Evolutionary conservation across 2,329 filamentous ascomycete genomes (phyloP), one percentile per base, ranked within the genome.

Genomic region (Helotiales sp.): DNA sequence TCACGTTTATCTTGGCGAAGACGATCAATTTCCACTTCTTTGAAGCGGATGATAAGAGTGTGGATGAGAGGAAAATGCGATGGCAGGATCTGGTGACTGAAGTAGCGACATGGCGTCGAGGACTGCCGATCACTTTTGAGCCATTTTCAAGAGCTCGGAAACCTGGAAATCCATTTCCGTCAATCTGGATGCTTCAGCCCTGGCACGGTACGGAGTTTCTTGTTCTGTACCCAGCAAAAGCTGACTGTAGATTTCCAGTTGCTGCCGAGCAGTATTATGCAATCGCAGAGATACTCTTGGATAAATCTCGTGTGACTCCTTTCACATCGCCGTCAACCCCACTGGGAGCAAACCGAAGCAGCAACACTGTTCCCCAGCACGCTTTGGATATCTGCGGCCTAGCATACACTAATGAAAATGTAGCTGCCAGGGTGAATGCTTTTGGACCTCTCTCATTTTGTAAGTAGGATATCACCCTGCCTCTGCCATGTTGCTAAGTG

Each of bases 371-470:
- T 1, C 63, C 77, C 1, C 71, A 76, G 10, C 51, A 72, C 13
- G 75, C 76, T 0, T 61, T 72, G 0, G 69, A 75, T 2, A 69
- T 80, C 2, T 79, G 76, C 53, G 76, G 76, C 1, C 69, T 79
- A 12, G 74, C 77, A 0, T 77, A 79, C 47, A 77, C 77, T 0
- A 69, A 74, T n/a, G 73, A 74, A 5, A 74, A 70, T 5, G 68
- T 74, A 0, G 64, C 77, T 0, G 76, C 79, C 2, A 66, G 78
- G 5, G 75, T 81, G 3, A 80, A 81, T 57, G 70, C 76, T 2
- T 80, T 80, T 61, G 78, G 78, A 0, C 77, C 78, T 13, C 77
- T 80, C 27, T 69, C 74, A 1, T 79, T 75, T 52, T 79, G 78
- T 78, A 63, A 66, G 74, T 69, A 12, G 5, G 1, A 1, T 10